Evolutionary conservation across 148 eudicot species (phyloP), one percentile per base, ranked within the genome.

Genomic region (Chenopodium suecicum): DNA sequence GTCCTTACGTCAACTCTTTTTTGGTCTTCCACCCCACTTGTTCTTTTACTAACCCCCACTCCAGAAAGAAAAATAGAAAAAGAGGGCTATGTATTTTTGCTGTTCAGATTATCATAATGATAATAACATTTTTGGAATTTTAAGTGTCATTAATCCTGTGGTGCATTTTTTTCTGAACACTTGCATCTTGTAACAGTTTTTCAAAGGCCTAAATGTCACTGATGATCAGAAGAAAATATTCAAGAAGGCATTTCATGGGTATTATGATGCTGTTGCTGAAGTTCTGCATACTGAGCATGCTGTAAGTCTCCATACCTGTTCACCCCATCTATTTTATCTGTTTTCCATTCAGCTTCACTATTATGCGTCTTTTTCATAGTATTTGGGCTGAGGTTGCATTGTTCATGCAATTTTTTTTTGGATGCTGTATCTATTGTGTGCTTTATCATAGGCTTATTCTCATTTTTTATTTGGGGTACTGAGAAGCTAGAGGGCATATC

Each of bases 211-310:
- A 16, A 89, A 85, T 82, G 82, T 94, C 37, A 87, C 98, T 62
- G 90, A 79, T 47, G 99, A 96, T 78, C 97, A 96, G 86, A 96
- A 91, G 86, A 96, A 92, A 84, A 74, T 82, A 65, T 88, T 96
- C 84, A 90, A 87, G 86, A 96, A 94, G 92, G 90, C 92, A 62
- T 86, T 92, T 81, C 87, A 88, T 86, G 81, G 85, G 32, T 96
- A 88, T 84, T 91, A 94, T 89, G 97, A 94, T 85, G 92, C 99
- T 84, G 91, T 88, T 46, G 84, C 86, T 50, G 98, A 92, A 86
- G 88, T 89, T 79, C 92, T 96, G 74, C 97, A 84, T 67, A 87
- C 95, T 65, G 99, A 96, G 82, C 98, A 96, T 79, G 84, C 89
- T 79, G 99, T 96, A 96, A 85, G 97, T 82, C 77, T 70, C 74